phyloP scores from a whole-genome alignment of 2,329 filamentous ascomycete species.

The Pyrenochaeta sp. region DNA sequence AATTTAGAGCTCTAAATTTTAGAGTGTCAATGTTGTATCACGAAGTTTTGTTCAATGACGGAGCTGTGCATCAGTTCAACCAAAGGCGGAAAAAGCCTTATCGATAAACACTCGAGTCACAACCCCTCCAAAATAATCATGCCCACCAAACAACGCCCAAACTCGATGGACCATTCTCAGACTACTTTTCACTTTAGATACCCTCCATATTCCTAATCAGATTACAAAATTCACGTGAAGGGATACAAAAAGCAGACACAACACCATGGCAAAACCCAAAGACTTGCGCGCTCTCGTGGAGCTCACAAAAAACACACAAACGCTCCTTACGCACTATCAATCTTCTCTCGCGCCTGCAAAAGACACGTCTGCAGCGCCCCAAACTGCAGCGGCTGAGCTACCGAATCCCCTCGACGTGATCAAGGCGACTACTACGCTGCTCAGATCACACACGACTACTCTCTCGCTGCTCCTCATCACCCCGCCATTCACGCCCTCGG shows the following conservation, averaged over 20 bases:
- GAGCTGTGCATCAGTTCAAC: background rate
- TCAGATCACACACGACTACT: slow-evolving; percentile 86
- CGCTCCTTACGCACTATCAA: slow-evolving; percentile 47
- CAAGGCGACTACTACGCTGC: slow-evolving; percentile 73
- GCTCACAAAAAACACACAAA: slow-evolving; percentile 46
- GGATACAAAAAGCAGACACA: too few relatives aligned
- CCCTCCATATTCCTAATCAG: too few relatives aligned
- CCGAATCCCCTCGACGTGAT: slow-evolving; percentile 70
- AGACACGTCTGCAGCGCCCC: slow-evolving; percentile 6
- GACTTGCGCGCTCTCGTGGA: slow-evolving; percentile 42
- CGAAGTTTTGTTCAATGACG: background rate
- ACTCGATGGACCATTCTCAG: too few relatives aligned
- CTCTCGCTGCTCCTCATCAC: slow-evolving; percentile 87
- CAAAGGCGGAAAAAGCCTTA: too few relatives aligned
- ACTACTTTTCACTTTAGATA: too few relatives aligned
- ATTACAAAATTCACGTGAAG: background rate
- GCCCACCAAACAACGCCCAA: too few relatives aligned
- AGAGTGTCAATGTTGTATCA: too few relatives aligned
- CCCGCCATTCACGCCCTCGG: slow-evolving; percentile 83
- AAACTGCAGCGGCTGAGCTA: slow-evolving; percentile 28
- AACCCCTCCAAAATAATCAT: slow-evolving; percentile 15
- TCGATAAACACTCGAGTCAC: slow-evolving; percentile 10
- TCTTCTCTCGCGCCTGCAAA: slow-evolving; percentile 41
- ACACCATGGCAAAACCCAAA: slow-evolving; percentile 32
- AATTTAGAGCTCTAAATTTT: too few relatives aligned